A percentile compares a stretch with the other conserved stretches of the same genome.
These are phyloP conservation scores for Calamus simplicifolius DNA, from an alignment of 176 grass and related monocot species.

Conservation along the genomic window DNA sequence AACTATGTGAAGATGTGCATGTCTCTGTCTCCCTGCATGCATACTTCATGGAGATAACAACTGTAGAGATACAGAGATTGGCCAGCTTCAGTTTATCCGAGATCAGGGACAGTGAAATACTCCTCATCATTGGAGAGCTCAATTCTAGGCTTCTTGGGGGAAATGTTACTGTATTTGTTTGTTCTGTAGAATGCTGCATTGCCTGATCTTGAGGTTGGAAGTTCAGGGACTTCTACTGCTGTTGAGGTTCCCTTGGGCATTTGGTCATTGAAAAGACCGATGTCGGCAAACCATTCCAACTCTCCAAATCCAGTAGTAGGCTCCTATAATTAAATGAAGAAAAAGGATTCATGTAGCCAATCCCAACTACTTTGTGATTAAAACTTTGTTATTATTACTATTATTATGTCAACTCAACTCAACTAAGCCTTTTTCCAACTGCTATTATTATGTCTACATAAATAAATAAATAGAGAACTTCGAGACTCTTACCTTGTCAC, in stretches of 20 bases:
- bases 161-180: conserved; percentile 13
- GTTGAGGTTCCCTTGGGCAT: conserved; percentile 30
- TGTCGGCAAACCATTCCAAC: conserved; percentile 77
- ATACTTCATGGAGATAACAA: too few relatives aligned
- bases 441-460: too few relatives aligned
- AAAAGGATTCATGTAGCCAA: background rate
- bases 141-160: conserved; percentile 64
- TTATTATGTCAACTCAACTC: too few relatives aligned
- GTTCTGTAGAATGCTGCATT: conserved; percentile 37
- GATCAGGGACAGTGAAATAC: conserved; percentile 82
- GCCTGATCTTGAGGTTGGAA: conserved; percentile 34
- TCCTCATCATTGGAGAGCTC: conserved; percentile 70
- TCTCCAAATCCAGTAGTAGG: conserved; percentile 59
- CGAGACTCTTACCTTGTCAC: conserved; percentile 35
- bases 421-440: too few relatives aligned
- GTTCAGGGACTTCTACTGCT: conserved; percentile 58
- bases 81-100: conserved; percentile 39
- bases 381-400: too few relatives aligned
- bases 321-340: conserved; percentile 33
- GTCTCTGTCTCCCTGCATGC: too few relatives aligned
- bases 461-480: background rate
- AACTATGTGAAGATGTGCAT: too few relatives aligned
- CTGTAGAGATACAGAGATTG: too few relatives aligned
- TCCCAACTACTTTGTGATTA: too few relatives aligned
- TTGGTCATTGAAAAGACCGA: conserved; percentile 57